These are phyloP conservation scores for Grosmannia serpens DNA, from an alignment of 2,329 filamentous ascomycete species.

Conservation along the genomic window DNA sequence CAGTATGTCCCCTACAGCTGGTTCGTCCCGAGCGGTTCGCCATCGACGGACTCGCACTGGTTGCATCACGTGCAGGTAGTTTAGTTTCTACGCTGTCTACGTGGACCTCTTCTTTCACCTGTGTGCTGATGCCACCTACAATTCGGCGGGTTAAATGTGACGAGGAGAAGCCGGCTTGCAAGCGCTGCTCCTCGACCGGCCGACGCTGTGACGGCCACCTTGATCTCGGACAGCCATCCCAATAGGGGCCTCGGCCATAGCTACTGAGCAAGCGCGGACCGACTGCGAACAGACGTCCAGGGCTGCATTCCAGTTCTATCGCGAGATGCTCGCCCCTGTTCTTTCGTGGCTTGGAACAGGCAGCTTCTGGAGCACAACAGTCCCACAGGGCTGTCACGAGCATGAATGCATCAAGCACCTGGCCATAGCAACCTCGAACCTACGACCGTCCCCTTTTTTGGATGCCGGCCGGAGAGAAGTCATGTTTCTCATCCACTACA, in stretches of 20 bases:
- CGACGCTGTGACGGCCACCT: not conserved
- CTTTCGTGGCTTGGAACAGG: not conserved
- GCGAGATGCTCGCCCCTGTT: not conserved
- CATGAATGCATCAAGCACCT: not conserved
- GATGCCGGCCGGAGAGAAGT: not conserved
- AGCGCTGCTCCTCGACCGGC: not conserved
- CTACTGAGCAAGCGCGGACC: not conserved
- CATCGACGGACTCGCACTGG: not conserved
- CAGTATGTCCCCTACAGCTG: not conserved
- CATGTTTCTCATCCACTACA: not conserved
- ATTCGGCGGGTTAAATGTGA: not conserved
- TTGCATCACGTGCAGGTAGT: not conserved
- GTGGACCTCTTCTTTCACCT: not conserved
- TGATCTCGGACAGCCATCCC: not conserved
- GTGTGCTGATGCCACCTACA: not conserved
- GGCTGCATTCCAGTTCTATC: not conserved
- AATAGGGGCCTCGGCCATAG: not conserved
- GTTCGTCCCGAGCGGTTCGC: not conserved
- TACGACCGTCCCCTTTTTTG: not conserved
- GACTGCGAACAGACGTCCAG: not conserved
- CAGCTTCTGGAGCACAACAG: not conserved
- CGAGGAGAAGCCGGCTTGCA: not conserved
- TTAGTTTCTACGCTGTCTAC: not conserved
- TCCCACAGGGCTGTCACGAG: not conserved
- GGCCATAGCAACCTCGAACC: not conserved